Base-by-base conservation (phyloP, 192 early-diverging fungal species). In the Mortierella antarctica region DNA sequence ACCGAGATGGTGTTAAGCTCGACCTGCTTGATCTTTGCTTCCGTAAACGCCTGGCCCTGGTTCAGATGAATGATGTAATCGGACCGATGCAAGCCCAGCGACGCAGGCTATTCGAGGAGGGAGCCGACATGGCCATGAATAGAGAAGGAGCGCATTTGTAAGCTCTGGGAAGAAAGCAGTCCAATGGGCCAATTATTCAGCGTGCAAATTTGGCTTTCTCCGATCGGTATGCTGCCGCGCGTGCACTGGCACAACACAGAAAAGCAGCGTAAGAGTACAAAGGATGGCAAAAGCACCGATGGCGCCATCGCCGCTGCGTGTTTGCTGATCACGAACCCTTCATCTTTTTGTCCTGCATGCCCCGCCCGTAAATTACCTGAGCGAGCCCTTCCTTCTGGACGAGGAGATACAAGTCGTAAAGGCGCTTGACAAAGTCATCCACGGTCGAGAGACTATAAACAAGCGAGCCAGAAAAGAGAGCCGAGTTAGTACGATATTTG, bases 1-100 rank as follows among this genome's bases (percentile, higher is more conserved):
- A 93, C 86, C 6, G 96, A 89, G 82, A 99, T 97, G 6, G 97
- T 98, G 83, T 99, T 99, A 71, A 97, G 91, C 69, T 99, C 97
- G 2, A 99, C 97, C 76, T 99, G 97, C 76, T 97, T 91, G 52
- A 94, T 86, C 40, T 82, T 80, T 41, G 89, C 74, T n/a, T 89
- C 76, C 9, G 83, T 84, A 12, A 72, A 82, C 5, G 83, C 81
- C 3, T 82, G 82, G 54, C 80, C 83, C 21, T 49, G 67, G 44
- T 86, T 82, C 46, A 89, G 80, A 79, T 98, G 91, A 17, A 97
- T 84, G 55, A 99, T 80, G 71, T 99, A 99, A 83, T 99, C 97
- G 20, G 93, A 96, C 54, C 97, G 89, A 82, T 96, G 93, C 20
- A 98, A 86, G 54, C 95, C 96, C n/a, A 99, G 70, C 31, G 88